Evolutionary conservation across 2,329 filamentous ascomycete species (phyloP).

Genomic region (Colletotrichum shisoi): DNA sequence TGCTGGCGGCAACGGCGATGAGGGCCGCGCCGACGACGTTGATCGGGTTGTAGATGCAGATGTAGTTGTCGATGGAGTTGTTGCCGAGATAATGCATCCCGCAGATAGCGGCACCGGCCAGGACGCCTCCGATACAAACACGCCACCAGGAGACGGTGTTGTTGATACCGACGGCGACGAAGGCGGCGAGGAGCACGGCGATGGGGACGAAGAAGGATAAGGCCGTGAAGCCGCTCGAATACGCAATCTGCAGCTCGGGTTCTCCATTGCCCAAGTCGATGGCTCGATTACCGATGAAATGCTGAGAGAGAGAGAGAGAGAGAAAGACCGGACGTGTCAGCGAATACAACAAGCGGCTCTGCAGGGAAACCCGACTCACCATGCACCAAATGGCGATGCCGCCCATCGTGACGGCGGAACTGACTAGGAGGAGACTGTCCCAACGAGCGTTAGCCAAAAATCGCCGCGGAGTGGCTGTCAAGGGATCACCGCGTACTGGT

Average conservation of each 20-base stretch:
- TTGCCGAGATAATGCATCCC: constrained; percentile 93
- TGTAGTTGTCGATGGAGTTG: constrained; percentile 80
- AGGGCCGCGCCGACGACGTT: constrained; percentile 73
- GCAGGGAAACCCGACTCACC: constrained; percentile 49
- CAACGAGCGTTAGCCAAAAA: constrained; percentile 4
- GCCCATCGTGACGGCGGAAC: constrained; percentile 74
- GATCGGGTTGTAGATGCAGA: constrained; percentile 64
- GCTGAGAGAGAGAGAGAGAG: constrained; percentile 58
- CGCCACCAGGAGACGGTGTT: constrained; percentile 66
- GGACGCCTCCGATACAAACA: constrained; percentile 68
- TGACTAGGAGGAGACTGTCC: constrained; percentile 66
- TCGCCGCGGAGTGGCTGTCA: too few relatives aligned
- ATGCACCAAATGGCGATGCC: constrained; percentile 79
- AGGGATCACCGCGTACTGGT: constrained; percentile 62
- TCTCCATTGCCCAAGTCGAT: constrained; percentile 73
- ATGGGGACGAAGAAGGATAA: constrained; percentile 84
- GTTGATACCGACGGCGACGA: constrained; percentile 71
- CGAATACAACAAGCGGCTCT: constrained; percentile 49
- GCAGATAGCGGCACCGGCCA: constrained; percentile 78
- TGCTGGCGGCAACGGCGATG: constrained; percentile 77
- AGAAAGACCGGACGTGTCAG: constrained; percentile 43
- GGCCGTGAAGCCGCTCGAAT: constrained; percentile 74
- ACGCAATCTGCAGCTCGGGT: constrained; percentile 72
- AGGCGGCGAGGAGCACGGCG: constrained; percentile 74
- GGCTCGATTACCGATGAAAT: constrained; percentile 84